Evolutionary conservation across 148 eudicot species (phyloP), one percentile per base, ranked within the genome.

Genomic region (Rhododendron molle): DNA sequence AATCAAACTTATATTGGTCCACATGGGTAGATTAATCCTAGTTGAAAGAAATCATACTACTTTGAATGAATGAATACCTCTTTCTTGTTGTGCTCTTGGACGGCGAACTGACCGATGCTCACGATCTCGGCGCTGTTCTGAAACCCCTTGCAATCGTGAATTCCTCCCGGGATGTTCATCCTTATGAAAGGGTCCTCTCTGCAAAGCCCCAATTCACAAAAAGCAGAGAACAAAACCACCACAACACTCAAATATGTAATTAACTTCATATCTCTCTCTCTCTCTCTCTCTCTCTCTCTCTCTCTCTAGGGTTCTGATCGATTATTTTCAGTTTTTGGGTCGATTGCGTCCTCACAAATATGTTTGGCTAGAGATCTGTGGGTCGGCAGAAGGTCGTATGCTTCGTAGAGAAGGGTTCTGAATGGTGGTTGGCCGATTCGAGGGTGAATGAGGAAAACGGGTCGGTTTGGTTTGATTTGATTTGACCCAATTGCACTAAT

Each of bases 81-180:
- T 81, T 83, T 88, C 67, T 89, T 91, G 88, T 93, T 93, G 88
- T 93, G 91, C 76, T 91, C 91, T 40, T 90, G 79, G 76, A 93
- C 93, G 23, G 96, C 96, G 78, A 93, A 93, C 0, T 86, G 90
- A 36, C 86, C 96, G 54, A 93, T 85, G 60, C 86, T 84, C 14
- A 87, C 91, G n/a, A 93, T 83, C 81, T 92, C 92, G 36, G 76
- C 76, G 74, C 83, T 87, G 69, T 85, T 79, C 34, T 81, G 58
- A 34, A 14, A 71, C 0, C 86, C 86, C 49, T 76, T 62, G 34
- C 44, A 82, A 58, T 89, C 83, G 73, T 23, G 62, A 34, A 82
- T 16, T 74, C 90, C 90, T 0, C 93, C 91, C 13, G 90, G 74
- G 11, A 80, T 86, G 87, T 90, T 90, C 86, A 92, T 83, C 69